phyloP scores from a whole-genome alignment of 352 stramenopile genomes.

The Phytophthora tentaculata region DNA sequence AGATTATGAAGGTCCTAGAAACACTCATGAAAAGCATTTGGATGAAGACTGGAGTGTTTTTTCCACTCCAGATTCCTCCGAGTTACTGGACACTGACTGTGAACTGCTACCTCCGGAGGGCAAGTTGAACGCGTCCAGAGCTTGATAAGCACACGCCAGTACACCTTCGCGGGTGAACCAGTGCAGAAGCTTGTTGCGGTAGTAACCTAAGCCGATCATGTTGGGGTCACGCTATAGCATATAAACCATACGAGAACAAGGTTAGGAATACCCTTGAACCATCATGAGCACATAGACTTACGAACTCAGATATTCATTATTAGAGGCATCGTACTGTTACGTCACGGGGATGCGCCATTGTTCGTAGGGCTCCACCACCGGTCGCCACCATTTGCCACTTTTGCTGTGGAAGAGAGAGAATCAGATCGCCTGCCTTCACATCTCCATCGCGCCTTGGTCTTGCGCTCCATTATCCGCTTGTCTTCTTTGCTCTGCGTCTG shows the following conservation, averaged over 20 bases:
- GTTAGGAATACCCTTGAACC: slow-evolving; percentile 16
- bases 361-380: slow-evolving; percentile 16
- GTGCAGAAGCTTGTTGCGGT: slow-evolving; percentile 89
- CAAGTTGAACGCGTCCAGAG: slow-evolving; percentile 55
- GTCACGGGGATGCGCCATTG: slow-evolving; percentile 7
- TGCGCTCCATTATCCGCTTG: neutral
- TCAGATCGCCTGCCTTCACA: neutral
- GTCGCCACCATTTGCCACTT: slow-evolving; percentile 28
- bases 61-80: slow-evolving; percentile 42
- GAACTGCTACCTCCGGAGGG: slow-evolving; percentile 20
- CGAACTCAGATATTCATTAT: slow-evolving; percentile 3
- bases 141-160: slow-evolving; percentile 78
- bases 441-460: neutral
- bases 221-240: slow-evolving; percentile 69
- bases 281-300: slow-evolving; percentile 32
- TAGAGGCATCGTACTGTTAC: slow-evolving; percentile 11
- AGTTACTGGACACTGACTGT: slow-evolving; percentile 10
- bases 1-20: neutral
- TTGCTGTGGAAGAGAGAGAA: slow-evolving; percentile 26
- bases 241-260: too few species aligned
- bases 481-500: slow-evolving; percentile 7
- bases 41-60: too few species aligned
- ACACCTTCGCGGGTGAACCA: slow-evolving; percentile 87
- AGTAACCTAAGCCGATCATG: slow-evolving; percentile 88
- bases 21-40: too few species aligned